A percentile compares a stretch with the other conserved stretches of the same genome.
phyloP scores from a whole-genome alignment of 805 yeast species.

The Saturnispora hagleri region DNA sequence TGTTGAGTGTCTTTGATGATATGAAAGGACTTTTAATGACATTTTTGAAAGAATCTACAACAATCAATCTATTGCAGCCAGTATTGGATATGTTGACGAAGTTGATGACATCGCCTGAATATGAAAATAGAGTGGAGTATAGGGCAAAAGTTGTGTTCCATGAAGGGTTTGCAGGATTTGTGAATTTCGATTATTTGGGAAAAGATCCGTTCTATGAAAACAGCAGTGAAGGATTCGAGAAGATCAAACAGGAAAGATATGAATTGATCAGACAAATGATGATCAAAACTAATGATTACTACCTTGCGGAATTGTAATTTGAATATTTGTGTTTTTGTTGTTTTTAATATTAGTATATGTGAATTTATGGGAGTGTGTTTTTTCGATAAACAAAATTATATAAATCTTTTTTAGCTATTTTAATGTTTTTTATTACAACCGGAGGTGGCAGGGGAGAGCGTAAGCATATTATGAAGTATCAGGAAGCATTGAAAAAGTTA shows the following conservation, averaged over 20 bases:
- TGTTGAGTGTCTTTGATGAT: slow-evolving; percentile 17
- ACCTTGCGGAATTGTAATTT: slow-evolving; percentile 15
- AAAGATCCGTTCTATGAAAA: slow-evolving; percentile 9
- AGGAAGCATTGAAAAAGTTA: too few species aligned
- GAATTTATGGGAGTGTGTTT: background rate
- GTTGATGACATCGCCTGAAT: slow-evolving; percentile 27
- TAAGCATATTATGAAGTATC: too few species aligned
- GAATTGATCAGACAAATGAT: slow-evolving; percentile 9
- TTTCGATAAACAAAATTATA: background rate
- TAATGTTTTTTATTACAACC: background rate
- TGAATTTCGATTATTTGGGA: slow-evolving; percentile 12
- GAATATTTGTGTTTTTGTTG: background rate
- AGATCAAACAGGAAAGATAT: background rate
- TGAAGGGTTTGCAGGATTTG: slow-evolving; percentile 21
- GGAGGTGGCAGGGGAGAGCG: too few species aligned
- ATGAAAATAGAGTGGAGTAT: slow-evolving; percentile 18
- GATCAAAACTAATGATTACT: slow-evolving; percentile 15
- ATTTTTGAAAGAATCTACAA: slow-evolving; percentile 18
- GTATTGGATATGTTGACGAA: slow-evolving; percentile 18
- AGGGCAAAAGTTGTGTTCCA: slow-evolving; percentile 10
- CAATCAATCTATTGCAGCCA: slow-evolving; percentile 18
- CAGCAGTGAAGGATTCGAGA: background rate
- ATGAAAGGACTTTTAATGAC: slow-evolving; percentile 16
- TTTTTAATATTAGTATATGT: background rate
- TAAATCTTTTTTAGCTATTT: background rate